phyloP scores from a whole-genome alignment of 1,139 yeast species.

The Magnusiomyces ingens region DNA sequence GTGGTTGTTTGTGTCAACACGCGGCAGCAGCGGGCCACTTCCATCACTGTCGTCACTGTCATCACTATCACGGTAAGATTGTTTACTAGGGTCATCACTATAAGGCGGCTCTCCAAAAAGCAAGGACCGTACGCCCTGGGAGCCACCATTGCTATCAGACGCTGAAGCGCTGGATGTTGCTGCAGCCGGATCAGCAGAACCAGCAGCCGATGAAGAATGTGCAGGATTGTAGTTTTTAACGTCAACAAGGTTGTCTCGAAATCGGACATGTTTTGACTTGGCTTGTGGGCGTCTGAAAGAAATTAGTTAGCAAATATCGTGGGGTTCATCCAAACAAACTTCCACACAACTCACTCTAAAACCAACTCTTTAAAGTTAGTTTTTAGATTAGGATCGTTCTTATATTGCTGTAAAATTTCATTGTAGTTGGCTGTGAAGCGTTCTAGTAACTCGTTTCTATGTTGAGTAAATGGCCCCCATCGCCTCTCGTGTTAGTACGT shows the following conservation, averaged over 20 bases:
- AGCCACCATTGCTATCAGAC: conserved; percentile 24
- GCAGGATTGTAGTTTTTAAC: conserved; percentile 4
- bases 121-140: conserved; percentile 14
- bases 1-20: conserved; percentile 16
- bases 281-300: conserved; percentile 1
- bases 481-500: too few relatives aligned
- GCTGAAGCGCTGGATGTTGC: conserved; percentile 22
- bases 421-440: conserved; percentile 3
- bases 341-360: neutral
- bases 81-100: conserved; percentile 37
- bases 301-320: neutral
- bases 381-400: neutral
- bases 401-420: conserved; percentile 8
- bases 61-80: conserved; percentile 19
- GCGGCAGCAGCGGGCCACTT: conserved; percentile 3
- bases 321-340: neutral
- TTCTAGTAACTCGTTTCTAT: too few relatives aligned
- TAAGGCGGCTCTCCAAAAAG: conserved; percentile 35
- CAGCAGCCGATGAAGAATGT: too few relatives aligned
- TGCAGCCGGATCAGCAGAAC: conserved; percentile 15
- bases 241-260: conserved; percentile 41
- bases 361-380: neutral
- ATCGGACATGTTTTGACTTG: conserved; percentile 45
- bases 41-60: conserved; percentile 17
- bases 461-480: too few relatives aligned